A percentile compares a stretch with the other conserved stretches of the same genome.
phyloP scores from a whole-genome alignment of 2,329 filamentous ascomycete species.

The Moelleriella libera region DNA sequence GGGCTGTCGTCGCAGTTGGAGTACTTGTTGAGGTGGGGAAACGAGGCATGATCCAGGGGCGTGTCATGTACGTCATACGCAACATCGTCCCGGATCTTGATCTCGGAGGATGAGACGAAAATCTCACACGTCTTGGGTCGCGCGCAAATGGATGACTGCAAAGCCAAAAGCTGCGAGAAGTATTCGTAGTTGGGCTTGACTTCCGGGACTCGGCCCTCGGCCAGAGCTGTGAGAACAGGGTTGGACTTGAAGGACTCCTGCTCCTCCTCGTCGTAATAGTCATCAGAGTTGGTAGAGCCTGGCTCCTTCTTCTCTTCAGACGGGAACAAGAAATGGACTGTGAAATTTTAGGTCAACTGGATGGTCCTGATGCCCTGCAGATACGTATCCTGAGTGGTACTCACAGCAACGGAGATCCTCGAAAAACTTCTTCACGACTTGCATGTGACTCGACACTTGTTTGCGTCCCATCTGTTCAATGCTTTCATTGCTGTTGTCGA shows the following conservation, averaged over 20 bases:
- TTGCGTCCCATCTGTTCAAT: slow-evolving; percentile 40
- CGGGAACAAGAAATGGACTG: slow-evolving; percentile 47
- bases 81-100: slow-evolving; percentile 34
- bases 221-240: slow-evolving; percentile 46
- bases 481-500: slow-evolving; percentile 27
- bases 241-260: slow-evolving; percentile 49
- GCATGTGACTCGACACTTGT: slow-evolving; percentile 57
- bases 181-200: slow-evolving; percentile 49
- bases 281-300: slow-evolving; percentile 48
- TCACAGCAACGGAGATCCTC: slow-evolving; percentile 48
- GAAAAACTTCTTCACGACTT: slow-evolving; percentile 56
- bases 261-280: slow-evolving; percentile 26
- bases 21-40: slow-evolving; percentile 40
- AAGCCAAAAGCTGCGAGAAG: slow-evolving; percentile 39
- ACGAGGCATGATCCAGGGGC: slow-evolving; percentile 29
- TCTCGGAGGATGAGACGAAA: slow-evolving; percentile 38
- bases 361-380: background rate
- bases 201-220: slow-evolving; percentile 40
- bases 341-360: background rate
- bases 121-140: slow-evolving; percentile 45
- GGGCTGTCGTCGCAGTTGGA: slow-evolving; percentile 37
- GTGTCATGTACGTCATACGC: slow-evolving; percentile 28
- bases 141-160: slow-evolving; percentile 38
- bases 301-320: slow-evolving; percentile 40
- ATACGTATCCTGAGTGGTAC: slow-evolving; percentile 12